Evolutionary conservation across 176 grass and related monocot species (phyloP), one percentile per base, ranked within the genome.

Genomic region (Carex myosuroides): DNA sequence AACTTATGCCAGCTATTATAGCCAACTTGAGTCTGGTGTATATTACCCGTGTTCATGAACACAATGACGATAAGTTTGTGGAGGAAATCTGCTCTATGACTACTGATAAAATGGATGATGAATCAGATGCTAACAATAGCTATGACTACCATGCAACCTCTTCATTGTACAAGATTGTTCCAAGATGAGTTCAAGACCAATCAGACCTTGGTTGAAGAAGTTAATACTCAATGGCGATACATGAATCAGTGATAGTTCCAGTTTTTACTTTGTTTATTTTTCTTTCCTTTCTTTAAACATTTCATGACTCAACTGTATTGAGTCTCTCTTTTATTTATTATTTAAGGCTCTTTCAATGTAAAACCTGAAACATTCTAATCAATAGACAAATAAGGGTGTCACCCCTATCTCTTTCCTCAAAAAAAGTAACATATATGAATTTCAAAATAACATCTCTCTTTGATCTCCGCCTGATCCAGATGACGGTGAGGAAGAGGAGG

Each of bases 401-500:
- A 26, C 26, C 26, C 26, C 26, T n/a, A n/a, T n/a, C n/a, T n/a
- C n/a, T 26, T 26, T 26, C 26, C 26, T 90, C 37, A 89, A 93
- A 88, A 89, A 85, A 48, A 87, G 84, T 79, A 90, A 89, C 60
- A 87, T 85, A 80, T 84, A 93, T 30, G 96, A 99, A 88, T 95
- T 92, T 82, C 93, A 99, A 85, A 95, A 88, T 83, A 90, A 93
- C 67, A 88, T 88, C 58, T 60, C 87, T 77, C 81, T 95, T 46
- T 99, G 96, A 93, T 69, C 86, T 90, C 96, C 96, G 84, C 96
- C 96, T 20, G 91, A 95, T 22, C 93, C 96, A 72, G 93, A 99
- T 76, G 87, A 98, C 80, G 67, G 89, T 85, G 92, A 91, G 75
- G 89, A 99, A 56, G 93, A 99, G 56, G 77, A 88, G 86, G 88